Percentiles rank a stretch among this genome's conserved stretches.
Evolutionary conservation across 1,139 yeast genomes (phyloP).

Genomic region (Yamadazyma aaseri): DNA sequence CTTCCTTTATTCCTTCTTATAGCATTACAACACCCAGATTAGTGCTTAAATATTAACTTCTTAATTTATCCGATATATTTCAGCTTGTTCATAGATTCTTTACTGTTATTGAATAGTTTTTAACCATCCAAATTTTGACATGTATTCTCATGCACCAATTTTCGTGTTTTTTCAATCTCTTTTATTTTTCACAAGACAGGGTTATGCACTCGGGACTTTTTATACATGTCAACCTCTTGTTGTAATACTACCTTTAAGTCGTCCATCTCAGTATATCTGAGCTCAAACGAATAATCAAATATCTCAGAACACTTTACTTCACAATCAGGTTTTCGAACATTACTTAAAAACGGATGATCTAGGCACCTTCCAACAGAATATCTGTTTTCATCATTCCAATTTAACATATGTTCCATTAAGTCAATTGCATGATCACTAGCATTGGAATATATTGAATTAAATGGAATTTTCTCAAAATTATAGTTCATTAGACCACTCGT

Average conservation of each 20-base stretch:
- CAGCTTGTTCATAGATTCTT: too few relatives aligned
- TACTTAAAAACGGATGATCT: slow-evolving; percentile 48
- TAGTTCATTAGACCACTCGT: slow-evolving; percentile 15
- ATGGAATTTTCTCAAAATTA: slow-evolving; percentile 35
- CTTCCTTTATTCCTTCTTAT: too few relatives aligned
- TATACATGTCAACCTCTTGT: slow-evolving; percentile 42
- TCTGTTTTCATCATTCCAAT: slow-evolving; percentile 58
- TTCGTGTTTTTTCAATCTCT: too few relatives aligned
- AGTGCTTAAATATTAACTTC: too few relatives aligned
- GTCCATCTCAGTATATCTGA: slow-evolving; percentile 27
- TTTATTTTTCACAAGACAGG: background rate
- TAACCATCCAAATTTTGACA: too few relatives aligned
- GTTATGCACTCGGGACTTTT: slow-evolving; percentile 8
- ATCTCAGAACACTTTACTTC: slow-evolving; percentile 48
- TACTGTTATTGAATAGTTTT: too few relatives aligned
- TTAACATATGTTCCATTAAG: slow-evolving; percentile 49
- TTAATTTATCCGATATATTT: too few relatives aligned
- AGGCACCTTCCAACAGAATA: slow-evolving; percentile 49
- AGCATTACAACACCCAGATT: too few relatives aligned
- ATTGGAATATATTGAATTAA: slow-evolving; percentile 57
- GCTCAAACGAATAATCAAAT: slow-evolving; percentile 68
- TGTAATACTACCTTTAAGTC: slow-evolving; percentile 47
- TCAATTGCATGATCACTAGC: slow-evolving; percentile 50
- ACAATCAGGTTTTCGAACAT: slow-evolving; percentile 47
- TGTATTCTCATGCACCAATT: too few relatives aligned